These are phyloP conservation scores for Anethum foeniculum DNA, from an alignment of 140 eudicot genomes.

Conservation along the genomic window DNA sequence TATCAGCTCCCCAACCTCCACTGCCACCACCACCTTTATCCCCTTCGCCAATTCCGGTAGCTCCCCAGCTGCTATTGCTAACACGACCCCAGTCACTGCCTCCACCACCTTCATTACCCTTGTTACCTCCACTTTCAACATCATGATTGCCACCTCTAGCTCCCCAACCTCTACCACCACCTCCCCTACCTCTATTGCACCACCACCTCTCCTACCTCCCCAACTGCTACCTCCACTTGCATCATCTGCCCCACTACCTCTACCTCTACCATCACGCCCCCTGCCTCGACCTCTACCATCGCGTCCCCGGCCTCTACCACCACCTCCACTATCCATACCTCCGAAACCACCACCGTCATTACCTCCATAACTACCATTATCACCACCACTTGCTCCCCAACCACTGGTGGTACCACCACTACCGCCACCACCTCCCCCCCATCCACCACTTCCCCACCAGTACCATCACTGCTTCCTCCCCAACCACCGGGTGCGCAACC, in stretches of 20 bases:
- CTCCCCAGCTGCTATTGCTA: background rate
- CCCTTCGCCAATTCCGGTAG: constrained; percentile 1
- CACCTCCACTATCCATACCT: background rate
- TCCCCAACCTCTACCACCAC: constrained; percentile 5
- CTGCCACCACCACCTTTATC: background rate
- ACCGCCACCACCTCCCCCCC: constrained; percentile 16
- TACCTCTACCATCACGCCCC: background rate
- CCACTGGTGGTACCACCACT: constrained; percentile 36
- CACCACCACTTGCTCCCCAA: constrained; percentile 49
- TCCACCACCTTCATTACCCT: too few relatives aligned
- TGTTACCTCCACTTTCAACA: constrained; percentile 4
- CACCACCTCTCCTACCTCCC: background rate
- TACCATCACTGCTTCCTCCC: constrained; percentile 12
- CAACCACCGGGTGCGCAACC: constrained; percentile 12
- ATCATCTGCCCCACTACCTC: constrained; percentile 3
- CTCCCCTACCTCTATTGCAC: constrained; percentile 14
- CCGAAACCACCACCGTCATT: constrained; percentile 16
- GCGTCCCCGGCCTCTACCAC: background rate
- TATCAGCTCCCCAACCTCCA: background rate
- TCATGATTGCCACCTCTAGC: constrained; percentile 11
- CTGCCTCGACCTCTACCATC: background rate
- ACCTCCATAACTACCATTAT: constrained; percentile 41
- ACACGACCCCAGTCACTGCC: constrained; percentile 4
- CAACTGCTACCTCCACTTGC: constrained; percentile 2
- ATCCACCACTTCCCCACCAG: background rate